Evolutionary conservation across 139 green algal species (phyloP).

Genomic region (Chlorella sorokiniana): DNA sequence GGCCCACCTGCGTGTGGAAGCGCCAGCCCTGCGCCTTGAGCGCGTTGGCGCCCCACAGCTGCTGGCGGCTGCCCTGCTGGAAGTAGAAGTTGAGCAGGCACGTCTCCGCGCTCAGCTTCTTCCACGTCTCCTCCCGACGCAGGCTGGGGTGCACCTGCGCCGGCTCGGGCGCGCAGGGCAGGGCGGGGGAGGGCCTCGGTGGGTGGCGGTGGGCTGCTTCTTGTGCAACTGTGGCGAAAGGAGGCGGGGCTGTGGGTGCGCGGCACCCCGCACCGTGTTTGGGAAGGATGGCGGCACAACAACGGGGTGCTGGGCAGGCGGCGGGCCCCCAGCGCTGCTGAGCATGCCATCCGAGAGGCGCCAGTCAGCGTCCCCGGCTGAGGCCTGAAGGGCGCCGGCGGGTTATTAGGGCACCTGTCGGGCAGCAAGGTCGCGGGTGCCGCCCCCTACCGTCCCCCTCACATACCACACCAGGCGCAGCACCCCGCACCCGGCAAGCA

Average conservation of each 20-base stretch:
- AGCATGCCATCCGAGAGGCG: not conserved
- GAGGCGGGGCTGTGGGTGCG: not conserved
- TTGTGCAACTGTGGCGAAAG: not conserved
- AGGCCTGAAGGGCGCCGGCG: not conserved
- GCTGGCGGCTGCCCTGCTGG: conserved; percentile 32
- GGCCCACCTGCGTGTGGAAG: conserved; percentile 28
- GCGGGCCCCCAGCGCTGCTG: not conserved
- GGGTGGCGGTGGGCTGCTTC: not conserved
- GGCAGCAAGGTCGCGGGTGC: no score
- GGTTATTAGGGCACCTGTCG: no score
- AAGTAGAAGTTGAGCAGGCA: conserved; percentile 46
- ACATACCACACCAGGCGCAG: not conserved
- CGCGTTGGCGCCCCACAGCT: conserved; percentile 35
- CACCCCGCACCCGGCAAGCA: not conserved
- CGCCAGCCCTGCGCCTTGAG: conserved; percentile 42
- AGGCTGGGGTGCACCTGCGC: conserved; percentile 33
- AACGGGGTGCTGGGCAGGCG: not conserved
- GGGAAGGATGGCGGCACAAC: conserved; percentile 22
- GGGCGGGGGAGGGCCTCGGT: not conserved
- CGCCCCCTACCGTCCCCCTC: not conserved
- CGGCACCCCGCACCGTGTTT: not conserved
- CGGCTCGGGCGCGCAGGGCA: not conserved
- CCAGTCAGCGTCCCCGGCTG: conserved; percentile 32
- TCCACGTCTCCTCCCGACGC: conserved; percentile 6
- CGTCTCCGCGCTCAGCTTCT: conserved; percentile 18